Evolutionary conservation across 805 yeast genomes (phyloP), one percentile per base, ranked within the genome.

Genomic region (Sugiyamaella lignohabitans): DNA sequence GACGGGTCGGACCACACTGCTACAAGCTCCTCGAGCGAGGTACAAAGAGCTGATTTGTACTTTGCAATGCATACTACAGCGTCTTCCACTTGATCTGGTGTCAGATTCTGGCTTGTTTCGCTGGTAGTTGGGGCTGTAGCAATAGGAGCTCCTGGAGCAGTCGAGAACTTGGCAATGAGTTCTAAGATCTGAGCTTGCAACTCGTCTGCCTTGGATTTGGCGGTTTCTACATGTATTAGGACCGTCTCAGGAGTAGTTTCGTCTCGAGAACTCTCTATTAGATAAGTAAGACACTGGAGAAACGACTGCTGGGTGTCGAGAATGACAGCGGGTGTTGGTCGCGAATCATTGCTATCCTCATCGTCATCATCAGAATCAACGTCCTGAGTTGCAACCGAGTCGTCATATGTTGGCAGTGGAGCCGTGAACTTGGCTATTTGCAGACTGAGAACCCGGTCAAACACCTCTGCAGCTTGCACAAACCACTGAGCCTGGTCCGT

Each of bases 391-490:
- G 36, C 39, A 42, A 17, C 16, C 44, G 35, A 17, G 38, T 5
- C 30, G 19, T 44, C 21, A 37, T 46, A n/a, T n/a, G 38, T 6
- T n/a, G 39, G 40, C n/a, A 27, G 39, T 27, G 43, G 39, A 38
- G 6, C 35, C 21, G 1, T 40, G 4, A 46, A 19, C 37, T 50
- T n/a, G 35, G 38, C 23, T 32, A 45, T n/a, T 43, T 57, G 59
- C 4, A 46, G 38, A 32, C 29, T 27, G 10, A 53, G 35, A 1
- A 55, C 51, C 19, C 16, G n/a, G n/a, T 49, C 49, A 39, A 57
- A 53, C n/a, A 49, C 45, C 6, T 22, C 38, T 1, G 42, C 35
- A 0, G 59, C 61, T 38, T 47, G 40, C 6, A 19, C 14, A 11
- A 45, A 48, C 41, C 34, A 17, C 3, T 40, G 47, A 1, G 19